Conservation (phyloP, 1,284 basidiomycete genomes). For the Ganoderma lingzhi region DNA sequence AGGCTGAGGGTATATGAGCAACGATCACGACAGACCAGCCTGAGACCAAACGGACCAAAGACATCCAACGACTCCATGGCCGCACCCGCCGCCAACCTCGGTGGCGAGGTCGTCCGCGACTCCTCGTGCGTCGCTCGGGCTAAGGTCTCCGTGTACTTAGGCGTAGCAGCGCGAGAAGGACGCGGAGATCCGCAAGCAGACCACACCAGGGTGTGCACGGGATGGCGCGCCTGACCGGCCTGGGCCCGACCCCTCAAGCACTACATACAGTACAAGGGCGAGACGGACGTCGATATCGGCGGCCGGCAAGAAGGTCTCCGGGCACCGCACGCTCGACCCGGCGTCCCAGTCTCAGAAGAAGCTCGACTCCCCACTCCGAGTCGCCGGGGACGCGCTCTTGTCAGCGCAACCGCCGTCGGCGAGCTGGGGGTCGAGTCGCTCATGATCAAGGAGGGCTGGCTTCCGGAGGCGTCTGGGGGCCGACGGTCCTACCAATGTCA, state of each 20-base stretch:
- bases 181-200: neutral
- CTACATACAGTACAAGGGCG: neutral
- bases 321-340: neutral
- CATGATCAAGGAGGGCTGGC: neutral
- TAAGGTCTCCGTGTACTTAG: too few species aligned
- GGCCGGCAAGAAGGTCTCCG: neutral
- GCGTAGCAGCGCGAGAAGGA: too few species aligned
- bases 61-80: neutral
- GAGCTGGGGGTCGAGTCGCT: neutral
- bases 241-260: neutral
- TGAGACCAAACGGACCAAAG: neutral
- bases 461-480: neutral
- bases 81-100: neutral
- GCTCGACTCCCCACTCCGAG: neutral
- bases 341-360: neutral
- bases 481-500: too few species aligned
- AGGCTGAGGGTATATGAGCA: neutral
- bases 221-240: neutral
- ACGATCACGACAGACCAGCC: neutral
- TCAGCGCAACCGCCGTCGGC: neutral
- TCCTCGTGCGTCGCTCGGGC: neutral
- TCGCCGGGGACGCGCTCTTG: neutral
- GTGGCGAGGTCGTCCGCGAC: neutral
- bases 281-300: neutral
- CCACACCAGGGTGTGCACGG: neutral